phyloP scores from a whole-genome alignment of 176 grass and related monocot genomes.

The Lolium rigidum region DNA sequence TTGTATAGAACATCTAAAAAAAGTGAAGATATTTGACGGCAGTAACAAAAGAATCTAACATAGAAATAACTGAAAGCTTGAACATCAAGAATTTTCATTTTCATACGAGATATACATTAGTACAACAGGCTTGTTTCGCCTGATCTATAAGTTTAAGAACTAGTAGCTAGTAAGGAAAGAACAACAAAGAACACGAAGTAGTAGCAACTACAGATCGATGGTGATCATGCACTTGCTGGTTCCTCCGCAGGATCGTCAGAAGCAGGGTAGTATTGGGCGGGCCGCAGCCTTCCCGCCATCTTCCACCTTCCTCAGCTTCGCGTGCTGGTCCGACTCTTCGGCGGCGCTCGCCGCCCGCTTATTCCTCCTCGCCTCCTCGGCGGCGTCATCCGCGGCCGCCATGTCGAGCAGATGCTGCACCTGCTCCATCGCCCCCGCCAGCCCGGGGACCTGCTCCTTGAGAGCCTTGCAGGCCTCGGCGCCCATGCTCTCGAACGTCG shows the following conservation, averaged over 20 bases:
- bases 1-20: not conserved
- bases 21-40: no score
- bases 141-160: not conserved
- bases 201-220: not conserved
- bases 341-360: constrained; percentile 16
- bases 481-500: not conserved
- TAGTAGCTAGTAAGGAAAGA: not conserved
- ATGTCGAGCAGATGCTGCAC: constrained; percentile 38
- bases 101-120: not conserved
- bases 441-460: constrained; percentile 6
- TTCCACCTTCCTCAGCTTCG: constrained; percentile 22
- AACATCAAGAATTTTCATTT: not conserved
- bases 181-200: not conserved
- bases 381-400: constrained; percentile 17
- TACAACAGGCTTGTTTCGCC: not conserved
- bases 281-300: not conserved
- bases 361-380: constrained; percentile 15
- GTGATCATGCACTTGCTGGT: not conserved
- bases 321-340: not conserved
- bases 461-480: not conserved
- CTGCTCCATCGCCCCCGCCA: constrained; percentile 19
- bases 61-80: not conserved
- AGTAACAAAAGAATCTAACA: not conserved
- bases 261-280: not conserved
- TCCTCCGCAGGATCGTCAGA: not conserved